Percentiles rank a stretch among this genome's conserved stretches.
Conservation (phyloP, 108 stramenopile genomes). For the Pseudonitzschia multiseries region DNA sequence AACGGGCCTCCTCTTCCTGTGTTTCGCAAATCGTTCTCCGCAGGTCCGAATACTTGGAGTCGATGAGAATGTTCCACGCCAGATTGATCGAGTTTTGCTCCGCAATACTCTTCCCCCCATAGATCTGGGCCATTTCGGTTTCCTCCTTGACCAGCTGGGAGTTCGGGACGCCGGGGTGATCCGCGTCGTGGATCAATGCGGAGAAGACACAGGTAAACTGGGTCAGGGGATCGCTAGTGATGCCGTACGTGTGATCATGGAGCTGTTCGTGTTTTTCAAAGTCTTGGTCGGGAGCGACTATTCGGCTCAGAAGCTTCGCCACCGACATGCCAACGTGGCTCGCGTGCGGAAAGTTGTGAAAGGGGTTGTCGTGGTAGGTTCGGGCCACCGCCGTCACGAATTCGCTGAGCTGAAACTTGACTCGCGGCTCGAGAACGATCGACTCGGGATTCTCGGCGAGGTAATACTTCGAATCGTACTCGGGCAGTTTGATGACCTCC, state of each 20-base stretch:
- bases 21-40: conserved; percentile 27
- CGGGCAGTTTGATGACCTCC: conserved; percentile 35
- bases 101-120: conserved; percentile 39
- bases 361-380: conserved; percentile 45
- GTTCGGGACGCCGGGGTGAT: conserved; percentile 53
- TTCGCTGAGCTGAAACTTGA: conserved; percentile 28
- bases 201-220: conserved; percentile 54
- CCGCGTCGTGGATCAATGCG: conserved; percentile 59
- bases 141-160: conserved; percentile 49
- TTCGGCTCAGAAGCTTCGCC: conserved; percentile 46
- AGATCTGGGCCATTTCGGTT: conserved; percentile 31
- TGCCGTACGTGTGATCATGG: conserved; percentile 42
- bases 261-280: conserved; percentile 26
- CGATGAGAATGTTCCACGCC: conserved; percentile 47
- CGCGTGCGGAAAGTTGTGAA: conserved; percentile 49
- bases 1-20: conserved; percentile 32
- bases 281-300: conserved; percentile 39
- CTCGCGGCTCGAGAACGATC: conserved; percentile 38
- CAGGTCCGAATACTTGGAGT: conserved; percentile 34
- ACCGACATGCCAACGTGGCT: conserved; percentile 54
- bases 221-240: conserved; percentile 47
- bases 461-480: conserved; percentile 17
- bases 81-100: conserved; percentile 53
- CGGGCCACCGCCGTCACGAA: conserved; percentile 40
- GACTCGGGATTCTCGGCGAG: conserved; percentile 7